A percentile compares a stretch with the other conserved stretches of the same genome.
These are phyloP conservation scores for Cicer bijugum DNA, from an alignment of 306 rosid species.

Conservation along the genomic window DNA sequence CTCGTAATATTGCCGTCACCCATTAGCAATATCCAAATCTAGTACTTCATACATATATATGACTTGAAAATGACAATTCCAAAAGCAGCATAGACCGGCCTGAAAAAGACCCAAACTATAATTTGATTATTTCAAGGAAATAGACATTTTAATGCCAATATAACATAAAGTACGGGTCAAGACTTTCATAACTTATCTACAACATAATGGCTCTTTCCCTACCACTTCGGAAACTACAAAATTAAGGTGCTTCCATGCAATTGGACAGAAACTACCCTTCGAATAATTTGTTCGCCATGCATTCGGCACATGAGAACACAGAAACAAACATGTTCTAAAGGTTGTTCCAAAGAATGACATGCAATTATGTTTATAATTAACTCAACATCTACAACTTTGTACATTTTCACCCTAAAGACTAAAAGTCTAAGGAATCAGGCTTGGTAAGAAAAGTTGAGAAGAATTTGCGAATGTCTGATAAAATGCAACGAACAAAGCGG, in stretches of 20 bases:
- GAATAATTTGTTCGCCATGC: not conserved
- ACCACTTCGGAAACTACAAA: not conserved
- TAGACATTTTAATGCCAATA: not conserved
- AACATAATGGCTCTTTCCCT: not conserved
- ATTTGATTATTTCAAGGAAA: not conserved
- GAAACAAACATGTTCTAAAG: not conserved
- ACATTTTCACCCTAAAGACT: constrained; percentile 39
- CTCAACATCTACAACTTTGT: constrained; percentile 38
- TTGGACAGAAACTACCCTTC: not conserved
- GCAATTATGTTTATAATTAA: not conserved
- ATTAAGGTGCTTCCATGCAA: not conserved
- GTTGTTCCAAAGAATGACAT: not conserved
- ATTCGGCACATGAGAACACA: not conserved
- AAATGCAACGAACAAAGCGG: constrained; percentile 41
- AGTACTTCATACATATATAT: too few relatives aligned
- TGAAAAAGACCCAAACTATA: not conserved
- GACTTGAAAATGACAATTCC: not conserved
- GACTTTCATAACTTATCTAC: not conserved
- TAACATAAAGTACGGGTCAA: not conserved
- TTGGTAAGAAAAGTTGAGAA: constrained; percentile 26
- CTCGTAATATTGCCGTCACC: too few relatives aligned
- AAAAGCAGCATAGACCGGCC: not conserved
- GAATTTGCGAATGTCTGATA: constrained; percentile 50
- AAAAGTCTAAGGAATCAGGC: constrained; percentile 23
- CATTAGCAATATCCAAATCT: too few relatives aligned